Evolutionary conservation across 495 filamentous ascomycete genomes (phyloP).

Genomic region (Aspergillus homomorphus): DNA sequence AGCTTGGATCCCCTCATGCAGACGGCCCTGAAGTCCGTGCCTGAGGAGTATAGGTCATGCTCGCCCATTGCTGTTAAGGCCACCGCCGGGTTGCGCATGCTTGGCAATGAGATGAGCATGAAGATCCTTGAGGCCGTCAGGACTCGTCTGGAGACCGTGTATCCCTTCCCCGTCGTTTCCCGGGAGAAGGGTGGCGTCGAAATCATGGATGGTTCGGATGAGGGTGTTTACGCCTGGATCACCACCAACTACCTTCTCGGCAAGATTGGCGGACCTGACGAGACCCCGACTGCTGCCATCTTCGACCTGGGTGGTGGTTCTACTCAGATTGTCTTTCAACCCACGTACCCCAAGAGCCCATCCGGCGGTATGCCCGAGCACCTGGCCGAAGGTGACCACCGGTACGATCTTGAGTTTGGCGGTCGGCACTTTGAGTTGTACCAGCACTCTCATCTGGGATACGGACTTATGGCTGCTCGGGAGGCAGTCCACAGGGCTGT

Average conservation of each 20-base stretch:
- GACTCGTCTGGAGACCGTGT: conserved; percentile 75
- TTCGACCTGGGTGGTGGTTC: conserved; percentile 96
- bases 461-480: conserved; percentile 93
- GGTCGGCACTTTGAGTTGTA: conserved; percentile 91
- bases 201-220: conserved; percentile 94
- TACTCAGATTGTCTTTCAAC: conserved; percentile 97
- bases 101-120: conserved; percentile 76
- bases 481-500: conserved; percentile 75
- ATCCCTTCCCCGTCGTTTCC: conserved; percentile 91
- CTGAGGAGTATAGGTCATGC: conserved; percentile 81
- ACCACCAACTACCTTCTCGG: conserved; percentile 97
- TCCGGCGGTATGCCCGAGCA: conserved; percentile 84
- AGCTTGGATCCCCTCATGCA: conserved; percentile 86
- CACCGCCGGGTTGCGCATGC: conserved; percentile 83
- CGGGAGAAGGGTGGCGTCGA: conserved; percentile 79
- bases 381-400: conserved; percentile 88
- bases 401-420: conserved; percentile 88
- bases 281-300: conserved; percentile 85
- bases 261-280: conserved; percentile 91
- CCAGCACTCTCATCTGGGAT: conserved; percentile 96
- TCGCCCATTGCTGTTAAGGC: conserved; percentile 94
- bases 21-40: conserved; percentile 76
- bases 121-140: conserved; percentile 86
- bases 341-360: conserved; percentile 76
- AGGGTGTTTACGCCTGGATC: conserved; percentile 99